Base-by-base conservation (phyloP, 1,284 basidiomycete species). In the Vanrija pseudolonga region DNA sequence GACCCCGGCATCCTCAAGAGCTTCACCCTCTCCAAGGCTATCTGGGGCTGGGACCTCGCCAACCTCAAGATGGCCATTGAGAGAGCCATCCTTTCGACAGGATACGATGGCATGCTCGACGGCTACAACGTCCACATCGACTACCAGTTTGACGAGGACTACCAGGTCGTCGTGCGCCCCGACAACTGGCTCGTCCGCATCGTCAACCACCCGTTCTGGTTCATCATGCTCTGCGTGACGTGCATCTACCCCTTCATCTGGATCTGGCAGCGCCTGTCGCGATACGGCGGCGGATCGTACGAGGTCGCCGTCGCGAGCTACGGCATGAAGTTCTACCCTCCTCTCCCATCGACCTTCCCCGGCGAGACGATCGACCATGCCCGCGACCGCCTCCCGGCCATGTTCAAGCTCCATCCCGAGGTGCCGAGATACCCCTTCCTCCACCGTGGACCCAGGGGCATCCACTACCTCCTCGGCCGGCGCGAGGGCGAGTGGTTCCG, bases 401-500 rank as follows among this genome's bases (percentile, higher is more conserved):
- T 71, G 37, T 67, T 65, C 62, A 73, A 73, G 51, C 55, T 68
- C 2, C 66, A 73, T 50, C 69, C 66, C 4, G 66, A 72, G 47
- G 32, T 74, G 9, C 71, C 72, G 1, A 42, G 56, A 3, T 36
- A 56, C 39, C 62, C 63, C 2, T 42, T 53, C 18, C 63, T 74
- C 11, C 59, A 61, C 28, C 49, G 53, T 18, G 72, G 72, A 0
- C 68, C 70, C 2, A 65, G 67, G 47, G 76, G 76, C 4, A 62
- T 76, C 12, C 74, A 75, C 60, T 73, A 78, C 51, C 61, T 74
- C 2, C 58, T 74, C 3, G 88, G 88, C 1, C 63, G 83, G 53
- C 80, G 80, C 56, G 89, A 90, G 72, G 85, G 84, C 6, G 81
- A 85, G 60, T 90, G 87, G 87, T 87, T 88, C 72, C 80, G 80